phyloP scores from a whole-genome alignment of 2,329 filamentous ascomycete genomes.

The Sordariomycetes sp. region DNA sequence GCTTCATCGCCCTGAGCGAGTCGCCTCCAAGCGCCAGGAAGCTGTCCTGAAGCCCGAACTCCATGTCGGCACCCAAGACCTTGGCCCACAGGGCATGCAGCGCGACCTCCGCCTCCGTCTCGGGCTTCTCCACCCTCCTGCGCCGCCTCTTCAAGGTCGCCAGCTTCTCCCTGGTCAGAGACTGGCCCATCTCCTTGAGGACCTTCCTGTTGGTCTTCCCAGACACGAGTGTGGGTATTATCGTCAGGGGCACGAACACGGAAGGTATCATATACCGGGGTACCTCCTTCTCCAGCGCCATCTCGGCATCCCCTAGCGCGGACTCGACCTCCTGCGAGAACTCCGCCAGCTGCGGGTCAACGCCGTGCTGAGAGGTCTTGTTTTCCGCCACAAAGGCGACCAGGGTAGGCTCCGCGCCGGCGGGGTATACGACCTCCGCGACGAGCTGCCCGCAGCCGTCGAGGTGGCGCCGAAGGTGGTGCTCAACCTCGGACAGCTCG shows the following conservation, averaged over 20 bases:
- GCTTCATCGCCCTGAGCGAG: constrained; percentile 39
- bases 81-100: constrained; percentile 24
- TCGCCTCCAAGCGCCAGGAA: constrained; percentile 40
- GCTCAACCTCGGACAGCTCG: constrained; percentile 46
- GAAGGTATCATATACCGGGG: constrained; percentile 37
- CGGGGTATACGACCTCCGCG: constrained; percentile 37
- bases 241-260: constrained; percentile 30
- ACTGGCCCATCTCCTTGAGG: constrained; percentile 30
- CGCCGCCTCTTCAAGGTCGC: constrained; percentile 5
- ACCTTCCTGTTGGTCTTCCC: constrained; percentile 39
- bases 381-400: constrained; percentile 31
- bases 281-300: constrained; percentile 20
- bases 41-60: constrained; percentile 25
- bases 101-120: constrained; percentile 24
- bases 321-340: constrained; percentile 20
- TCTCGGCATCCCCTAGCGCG: constrained; percentile 19
- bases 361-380: constrained; percentile 13
- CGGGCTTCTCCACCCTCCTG: constrained; percentile 18
- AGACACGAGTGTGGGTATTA: constrained; percentile 36
- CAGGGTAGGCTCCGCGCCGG: constrained; percentile 29
- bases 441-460: constrained; percentile 30
- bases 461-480: constrained; percentile 33
- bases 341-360: constrained; percentile 12
- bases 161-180: constrained; percentile 21
- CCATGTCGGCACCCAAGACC: constrained; percentile 19